Evolutionary conservation across 192 early-diverging fungal genomes (phyloP).

Genomic region (Coemansia aciculifera): DNA sequence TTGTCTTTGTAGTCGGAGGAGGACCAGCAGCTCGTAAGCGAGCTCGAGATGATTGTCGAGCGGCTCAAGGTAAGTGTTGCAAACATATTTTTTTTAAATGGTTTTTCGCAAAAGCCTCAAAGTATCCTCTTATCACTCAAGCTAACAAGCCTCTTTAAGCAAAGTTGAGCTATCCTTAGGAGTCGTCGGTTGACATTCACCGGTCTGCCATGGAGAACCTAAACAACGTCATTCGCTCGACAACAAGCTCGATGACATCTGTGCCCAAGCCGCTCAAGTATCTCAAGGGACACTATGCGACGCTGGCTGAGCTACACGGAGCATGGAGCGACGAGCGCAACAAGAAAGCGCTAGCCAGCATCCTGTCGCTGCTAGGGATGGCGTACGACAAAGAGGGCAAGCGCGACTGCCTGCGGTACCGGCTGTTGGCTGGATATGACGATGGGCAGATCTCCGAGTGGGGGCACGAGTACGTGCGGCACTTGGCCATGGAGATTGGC

Average conservation of each 20-base stretch:
- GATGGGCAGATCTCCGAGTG: constrained; percentile 81
- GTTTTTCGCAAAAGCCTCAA: not conserved
- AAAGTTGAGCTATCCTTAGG: constrained; percentile 26
- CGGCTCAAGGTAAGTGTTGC: constrained; percentile 72
- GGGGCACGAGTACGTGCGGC: constrained; percentile 99
- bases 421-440: constrained; percentile 74
- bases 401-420: constrained; percentile 82
- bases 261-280: constrained; percentile 99
- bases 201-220: constrained; percentile 85
- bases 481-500: constrained; percentile 89
- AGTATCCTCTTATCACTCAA: not conserved
- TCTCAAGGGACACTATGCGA: constrained; percentile 80
- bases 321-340: constrained; percentile 69
- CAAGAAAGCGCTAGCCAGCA: constrained; percentile 89
- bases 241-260: constrained; percentile 98
- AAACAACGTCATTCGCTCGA: constrained; percentile 86
- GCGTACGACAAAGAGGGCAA: constrained; percentile 87
- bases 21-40: constrained; percentile 88
- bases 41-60: constrained; percentile 94
- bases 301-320: constrained; percentile 68
- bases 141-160: not conserved
- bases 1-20: constrained; percentile 83
- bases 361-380: constrained; percentile 96
- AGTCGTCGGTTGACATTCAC: constrained; percentile 74
- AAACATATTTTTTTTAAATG: not conserved